Evolutionary conservation across 164 flowering plant species (phyloP), one percentile per base, ranked within the genome.

Genomic region (Vitis rotundifolia): DNA sequence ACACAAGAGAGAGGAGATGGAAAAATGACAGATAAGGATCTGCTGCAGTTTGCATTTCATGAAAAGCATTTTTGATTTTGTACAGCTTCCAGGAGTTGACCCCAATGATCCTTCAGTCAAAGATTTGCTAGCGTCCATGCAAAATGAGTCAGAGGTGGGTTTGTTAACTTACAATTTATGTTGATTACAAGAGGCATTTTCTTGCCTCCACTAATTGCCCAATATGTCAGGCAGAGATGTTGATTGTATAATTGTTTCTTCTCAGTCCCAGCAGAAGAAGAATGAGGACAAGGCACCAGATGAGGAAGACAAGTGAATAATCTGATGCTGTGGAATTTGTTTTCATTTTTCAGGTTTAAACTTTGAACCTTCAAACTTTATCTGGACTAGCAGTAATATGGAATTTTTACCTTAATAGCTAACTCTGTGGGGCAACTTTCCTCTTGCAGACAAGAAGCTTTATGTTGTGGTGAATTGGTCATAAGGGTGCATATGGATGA

Each of bases 61-160:
- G 44, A 37, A 37, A 37, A 37, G 44, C 44, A 37, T 37, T 37
- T 58, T 2, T 29, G 52, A 5, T 68, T 77, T 71, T 69, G 69
- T 71, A 63, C 89, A 94, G 98, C 97, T 94, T 76, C 97, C 97
- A 16, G 98, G 98, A 52, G 98, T 92, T 77, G 94, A 91, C 75
- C 93, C 94, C 51, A 87, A 91, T 80, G 97, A 94, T 73, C 96
- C 97, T 31, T 85, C 96, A 12, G 94, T 92, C 63, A 92, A 83
- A 80, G 97, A 94, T 70, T 72, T 92, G 74, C 89, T 94, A 75
- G 97, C 96, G 64, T 92, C 98, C 65, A 79, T 94, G 84, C 93
- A 89, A 82, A 84, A 72, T 76, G 91, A 86, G 75, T 68, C 90
- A 52, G 93, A 89, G 89, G 97, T 94, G 76, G 79, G 90, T 71